Evolutionary conservation across 768 basidiomycete genomes (phyloP), one percentile per base, ranked within the genome.

Genomic region (Tubosaeta brunneosetosa): DNA sequence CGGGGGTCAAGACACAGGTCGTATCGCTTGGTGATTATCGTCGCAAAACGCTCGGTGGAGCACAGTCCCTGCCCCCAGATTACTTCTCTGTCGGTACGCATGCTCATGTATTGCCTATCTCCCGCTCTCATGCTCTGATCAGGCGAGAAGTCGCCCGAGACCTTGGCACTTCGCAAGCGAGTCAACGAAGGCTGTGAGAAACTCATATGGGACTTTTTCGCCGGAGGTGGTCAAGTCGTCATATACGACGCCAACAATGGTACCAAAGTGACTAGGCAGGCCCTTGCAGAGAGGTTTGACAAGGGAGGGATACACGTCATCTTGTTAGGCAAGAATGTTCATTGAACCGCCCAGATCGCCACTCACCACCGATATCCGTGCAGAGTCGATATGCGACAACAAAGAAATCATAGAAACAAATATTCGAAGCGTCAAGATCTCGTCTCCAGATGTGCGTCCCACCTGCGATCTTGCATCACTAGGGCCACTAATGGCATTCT

Each of bases 181-280:
- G 82, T 95, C 56, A 81, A 85, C 40, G 77, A 79, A 1, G 91
- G 87, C n/a, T 90, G 97, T 57, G 94, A 97, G 71, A 79, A 88
- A 66, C 74, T 86, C 44, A 92, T 98, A 38, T 86, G 83, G 82
- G 83, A 92, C 56, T 97, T 88, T 71, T 98, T 95, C 70, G 77
- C 79, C 53, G 72, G 70, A 3, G 88, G 91, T 6, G 97, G 95
- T 0, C 97, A 99, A 68, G 94, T 98, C 25, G 92, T 95, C 34
- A 94, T 99, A 57, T 98, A 97, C 73, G 97, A 99, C 66, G 97
- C 97, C 27, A 99, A 99, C 65, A 97, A 97, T 61, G 93, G 93
- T 1, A 83, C 82, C 7, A 75, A 77, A 19, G 78, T 77, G 44
- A 78, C 78, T 29, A 74, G 97, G 50, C 82, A 86, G 55, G 74